Percentiles rank a stretch among this genome's conserved stretches.
Evolutionary conservation across 192 early-diverging fungal genomes (phyloP).

Genomic region (Backusella tarrabulga): DNA sequence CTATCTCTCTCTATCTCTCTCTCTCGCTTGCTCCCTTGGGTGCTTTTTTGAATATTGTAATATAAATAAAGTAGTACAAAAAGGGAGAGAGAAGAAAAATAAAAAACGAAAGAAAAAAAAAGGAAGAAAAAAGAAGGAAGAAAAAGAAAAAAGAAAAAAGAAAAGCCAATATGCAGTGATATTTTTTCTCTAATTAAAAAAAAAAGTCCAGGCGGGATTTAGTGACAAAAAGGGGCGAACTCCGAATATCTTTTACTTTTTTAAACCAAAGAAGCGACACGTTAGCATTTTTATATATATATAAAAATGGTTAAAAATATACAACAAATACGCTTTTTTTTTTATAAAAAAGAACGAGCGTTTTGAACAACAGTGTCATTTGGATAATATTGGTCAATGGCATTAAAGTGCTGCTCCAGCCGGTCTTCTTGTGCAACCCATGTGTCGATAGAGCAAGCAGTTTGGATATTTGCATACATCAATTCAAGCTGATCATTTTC

Average conservation of each 20-base stretch:
- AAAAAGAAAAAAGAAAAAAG: neutral
- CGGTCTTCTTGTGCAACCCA: slow-evolving; percentile 5
- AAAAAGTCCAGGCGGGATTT: slow-evolving; percentile 4
- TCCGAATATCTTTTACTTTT: neutral
- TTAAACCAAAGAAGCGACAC: slow-evolving; percentile 2
- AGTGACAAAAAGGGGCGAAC: slow-evolving; percentile 8
- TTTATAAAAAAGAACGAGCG: neutral
- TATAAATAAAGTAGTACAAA: neutral
- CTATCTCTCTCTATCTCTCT: neutral
- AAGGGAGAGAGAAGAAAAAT: slow-evolving; percentile 8
- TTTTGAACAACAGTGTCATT: neutral
- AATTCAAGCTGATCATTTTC: neutral
- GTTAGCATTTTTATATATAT: slow-evolving; percentile 2
- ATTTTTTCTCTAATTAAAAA: neutral
- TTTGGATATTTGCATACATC: neutral
- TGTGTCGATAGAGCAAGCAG: neutral
- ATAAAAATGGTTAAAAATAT: neutral
- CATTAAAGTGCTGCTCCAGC: neutral
- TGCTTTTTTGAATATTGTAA: neutral
- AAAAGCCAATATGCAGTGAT: neutral
- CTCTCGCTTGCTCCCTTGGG: neutral
- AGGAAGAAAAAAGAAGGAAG: neutral
- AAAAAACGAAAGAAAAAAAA: slow-evolving; percentile 4
- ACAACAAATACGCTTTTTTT: neutral
- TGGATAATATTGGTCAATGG: neutral